Evolutionary conservation across 176 grass and related monocot species (phyloP).

Genomic region (Ensete glaucum): DNA sequence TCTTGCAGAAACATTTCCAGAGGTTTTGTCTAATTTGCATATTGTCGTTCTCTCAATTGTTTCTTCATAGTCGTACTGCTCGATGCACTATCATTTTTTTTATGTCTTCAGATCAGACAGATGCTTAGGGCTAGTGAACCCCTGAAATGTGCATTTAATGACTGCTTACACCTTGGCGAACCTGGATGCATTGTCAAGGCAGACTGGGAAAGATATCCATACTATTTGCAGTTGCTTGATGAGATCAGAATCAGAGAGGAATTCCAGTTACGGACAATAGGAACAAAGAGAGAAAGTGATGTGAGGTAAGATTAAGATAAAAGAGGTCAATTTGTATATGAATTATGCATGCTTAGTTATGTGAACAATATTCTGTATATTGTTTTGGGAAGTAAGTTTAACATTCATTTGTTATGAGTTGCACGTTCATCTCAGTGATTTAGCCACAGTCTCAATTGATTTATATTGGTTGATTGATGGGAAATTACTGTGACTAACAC

Average conservation of each 20-base stretch:
- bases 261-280: constrained; percentile 82
- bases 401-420: not conserved
- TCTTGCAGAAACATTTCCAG: constrained; percentile 74
- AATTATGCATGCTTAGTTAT: not conserved
- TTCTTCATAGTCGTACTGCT: constrained; percentile 2
- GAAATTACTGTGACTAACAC: not conserved
- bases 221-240: constrained; percentile 95
- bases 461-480: too few species aligned
- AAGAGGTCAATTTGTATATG: not conserved
- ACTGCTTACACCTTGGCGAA: constrained; percentile 88
- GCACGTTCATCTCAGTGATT: not conserved
- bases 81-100: constrained; percentile 13
- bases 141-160: constrained; percentile 61
- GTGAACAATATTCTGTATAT: not conserved
- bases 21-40: constrained; percentile 33
- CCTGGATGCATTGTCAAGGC: constrained; percentile 72
- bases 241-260: constrained; percentile 95
- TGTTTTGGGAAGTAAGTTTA: not conserved
- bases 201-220: constrained; percentile 94
- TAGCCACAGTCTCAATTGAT: too few species aligned
- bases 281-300: constrained; percentile 87
- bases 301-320: constrained; percentile 42
- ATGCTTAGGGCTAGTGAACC: constrained; percentile 54
- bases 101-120: constrained; percentile 60
- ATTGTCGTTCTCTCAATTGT: not conserved